These are phyloP conservation scores for Tylopilus vinaceipallidus DNA, from an alignment of 768 basidiomycete genomes.

Conservation along the genomic window DNA sequence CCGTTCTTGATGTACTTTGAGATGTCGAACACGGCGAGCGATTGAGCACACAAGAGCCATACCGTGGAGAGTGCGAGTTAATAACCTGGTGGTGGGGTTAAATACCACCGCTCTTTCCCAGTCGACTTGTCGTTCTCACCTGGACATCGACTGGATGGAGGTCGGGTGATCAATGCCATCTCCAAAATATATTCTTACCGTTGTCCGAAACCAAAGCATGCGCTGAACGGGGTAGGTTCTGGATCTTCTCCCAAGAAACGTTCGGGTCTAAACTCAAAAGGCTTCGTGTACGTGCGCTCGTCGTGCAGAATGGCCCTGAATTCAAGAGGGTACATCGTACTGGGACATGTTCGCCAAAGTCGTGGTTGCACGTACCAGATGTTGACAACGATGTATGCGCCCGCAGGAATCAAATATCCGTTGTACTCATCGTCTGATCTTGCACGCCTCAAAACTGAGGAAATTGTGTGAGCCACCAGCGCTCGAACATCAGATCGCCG, in stretches of 20 bases:
- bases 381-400: slow-evolving; percentile 16
- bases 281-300: slow-evolving; percentile 12
- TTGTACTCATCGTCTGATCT: slow-evolving; percentile 17
- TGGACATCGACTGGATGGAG: neutral
- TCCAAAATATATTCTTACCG: no score
- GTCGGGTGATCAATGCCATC: neutral
- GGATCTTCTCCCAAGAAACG: slow-evolving; percentile 19
- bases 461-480: no score
- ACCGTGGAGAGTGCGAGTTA: no score
- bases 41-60: slow-evolving; percentile 20
- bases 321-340: no score
- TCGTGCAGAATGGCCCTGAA: slow-evolving; percentile 23
- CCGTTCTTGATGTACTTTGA: slow-evolving; percentile 40
- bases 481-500: neutral
- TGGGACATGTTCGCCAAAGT: no score
- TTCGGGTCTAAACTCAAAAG: slow-evolving; percentile 23
- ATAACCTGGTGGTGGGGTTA: no score
- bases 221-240: slow-evolving; percentile 13
- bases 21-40: slow-evolving; percentile 45
- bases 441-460: slow-evolving; percentile 13
- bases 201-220: slow-evolving; percentile 22
- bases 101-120: neutral
- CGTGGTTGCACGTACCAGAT: slow-evolving; percentile 8
- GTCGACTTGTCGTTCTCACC: no score
- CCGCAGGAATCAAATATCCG: slow-evolving; percentile 22